Conservation (phyloP, 306 rosid species). For the Fagus crenata region DNA sequence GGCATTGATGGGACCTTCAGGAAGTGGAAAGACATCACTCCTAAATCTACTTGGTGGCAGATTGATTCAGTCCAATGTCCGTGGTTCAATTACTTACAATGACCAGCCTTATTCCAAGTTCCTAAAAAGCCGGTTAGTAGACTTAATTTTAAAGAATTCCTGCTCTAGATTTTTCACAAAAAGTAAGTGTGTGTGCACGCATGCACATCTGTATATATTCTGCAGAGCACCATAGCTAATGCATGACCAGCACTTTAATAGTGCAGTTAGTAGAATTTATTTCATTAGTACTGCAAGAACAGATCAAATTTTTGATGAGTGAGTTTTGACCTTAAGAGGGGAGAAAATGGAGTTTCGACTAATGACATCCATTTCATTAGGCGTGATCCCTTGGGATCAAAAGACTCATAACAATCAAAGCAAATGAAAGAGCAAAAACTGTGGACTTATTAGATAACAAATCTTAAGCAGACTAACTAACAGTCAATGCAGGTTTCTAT, state of each 20-base stretch:
- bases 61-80: conserved; percentile 38
- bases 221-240: background rate
- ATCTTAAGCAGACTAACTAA: background rate
- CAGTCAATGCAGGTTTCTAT: too few relatives aligned
- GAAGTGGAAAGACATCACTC: conserved; percentile 93
- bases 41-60: conserved; percentile 84
- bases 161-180: background rate
- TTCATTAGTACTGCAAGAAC: background rate
- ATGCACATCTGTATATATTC: too few relatives aligned
- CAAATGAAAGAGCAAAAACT: background rate
- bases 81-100: conserved; percentile 75
- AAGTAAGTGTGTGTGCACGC: too few relatives aligned
- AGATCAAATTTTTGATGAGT: background rate
- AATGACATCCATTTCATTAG: too few relatives aligned
- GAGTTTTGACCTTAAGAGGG: too few relatives aligned
- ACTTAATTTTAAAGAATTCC: background rate
- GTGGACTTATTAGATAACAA: background rate
- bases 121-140: conserved; percentile 71
- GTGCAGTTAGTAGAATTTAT: background rate
- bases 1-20: conserved; percentile 98
- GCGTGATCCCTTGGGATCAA: background rate
- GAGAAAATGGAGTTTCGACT: too few relatives aligned
- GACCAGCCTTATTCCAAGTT: conserved; percentile 80
- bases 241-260: background rate
- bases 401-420: background rate